Conservation (phyloP, 2,329 filamentous ascomycete genomes). For the Ascomycota sp. region DNA sequence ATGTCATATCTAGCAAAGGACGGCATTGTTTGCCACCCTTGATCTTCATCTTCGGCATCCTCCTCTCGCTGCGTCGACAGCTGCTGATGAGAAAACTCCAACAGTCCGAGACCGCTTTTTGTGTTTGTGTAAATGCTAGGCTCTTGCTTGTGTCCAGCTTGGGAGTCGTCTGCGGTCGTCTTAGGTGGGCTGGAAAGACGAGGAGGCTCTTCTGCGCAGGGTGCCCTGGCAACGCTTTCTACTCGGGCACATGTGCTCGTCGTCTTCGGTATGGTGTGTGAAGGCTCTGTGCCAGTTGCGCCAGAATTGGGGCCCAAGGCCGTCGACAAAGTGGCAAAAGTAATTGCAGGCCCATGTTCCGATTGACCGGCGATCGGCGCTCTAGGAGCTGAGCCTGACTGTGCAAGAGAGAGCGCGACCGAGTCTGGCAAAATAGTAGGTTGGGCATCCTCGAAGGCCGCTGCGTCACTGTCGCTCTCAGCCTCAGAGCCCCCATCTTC, state of each 20-base stretch:
- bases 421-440: constrained; percentile 4
- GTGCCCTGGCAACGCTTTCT: neutral
- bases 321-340: neutral
- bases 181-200: constrained; percentile 3
- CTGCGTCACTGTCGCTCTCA: constrained; percentile 15
- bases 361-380: constrained; percentile 1
- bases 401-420: neutral
- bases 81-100: constrained; percentile 83
- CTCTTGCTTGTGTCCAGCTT: constrained; percentile 13
- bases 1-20: constrained; percentile 81
- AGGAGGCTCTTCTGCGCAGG: constrained; percentile 2
- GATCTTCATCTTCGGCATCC: constrained; percentile 34
- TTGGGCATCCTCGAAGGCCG: constrained; percentile 16
- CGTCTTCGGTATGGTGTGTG: neutral
- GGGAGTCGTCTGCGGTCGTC: constrained; percentile 1
- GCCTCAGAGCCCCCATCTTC: constrained; percentile 3
- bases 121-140: constrained; percentile 15
- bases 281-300: neutral
- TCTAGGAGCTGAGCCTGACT: neutral
- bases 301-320: neutral
- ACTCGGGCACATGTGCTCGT: neutral
- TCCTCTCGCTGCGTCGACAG: constrained; percentile 35
- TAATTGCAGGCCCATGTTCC: too few species aligned
- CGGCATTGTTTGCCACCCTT: constrained; percentile 81
- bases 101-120: constrained; percentile 18